These are phyloP conservation scores for Phytophthora aleatoria DNA, from an alignment of 352 stramenopile genomes.

Conservation along the genomic window DNA sequence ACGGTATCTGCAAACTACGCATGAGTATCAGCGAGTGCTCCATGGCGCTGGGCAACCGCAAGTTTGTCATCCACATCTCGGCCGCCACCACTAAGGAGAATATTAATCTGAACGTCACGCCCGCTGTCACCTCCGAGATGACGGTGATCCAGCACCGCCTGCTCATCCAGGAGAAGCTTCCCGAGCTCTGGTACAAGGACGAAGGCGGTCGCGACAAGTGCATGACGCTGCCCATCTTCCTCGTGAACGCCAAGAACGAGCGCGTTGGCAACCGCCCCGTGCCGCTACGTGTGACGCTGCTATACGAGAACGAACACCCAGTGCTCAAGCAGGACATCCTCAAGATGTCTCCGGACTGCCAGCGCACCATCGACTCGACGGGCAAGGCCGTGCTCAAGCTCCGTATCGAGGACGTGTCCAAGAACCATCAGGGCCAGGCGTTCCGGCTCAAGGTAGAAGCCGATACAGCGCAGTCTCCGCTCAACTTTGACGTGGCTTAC, in stretches of 20 bases:
- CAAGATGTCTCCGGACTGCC: constrained; percentile 87
- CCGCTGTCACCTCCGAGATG: constrained; percentile 78
- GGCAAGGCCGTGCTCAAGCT: constrained; percentile 89
- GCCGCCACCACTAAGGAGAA: constrained; percentile 62
- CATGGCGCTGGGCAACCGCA: constrained; percentile 87
- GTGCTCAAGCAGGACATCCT: constrained; percentile 96
- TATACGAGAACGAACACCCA: constrained; percentile 89
- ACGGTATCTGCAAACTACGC: constrained; percentile 84
- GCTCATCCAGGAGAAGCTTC: constrained; percentile 82
- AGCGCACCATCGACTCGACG: constrained; percentile 84
- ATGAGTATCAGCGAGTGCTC: constrained; percentile 84
- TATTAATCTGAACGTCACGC: constrained; percentile 48
- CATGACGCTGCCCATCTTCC: constrained; percentile 79
- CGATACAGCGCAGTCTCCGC: constrained; percentile 86
- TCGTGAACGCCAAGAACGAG: constrained; percentile 84
- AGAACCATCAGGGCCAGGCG: constrained; percentile 96
- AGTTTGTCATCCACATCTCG: constrained; percentile 85
- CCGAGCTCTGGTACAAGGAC: constrained; percentile 89
- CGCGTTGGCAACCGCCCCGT: constrained; percentile 77
- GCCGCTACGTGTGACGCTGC: constrained; percentile 77
- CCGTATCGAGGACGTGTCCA: constrained; percentile 96
- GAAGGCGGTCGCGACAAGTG: constrained; percentile 86
- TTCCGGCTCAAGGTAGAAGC: constrained; percentile 93
- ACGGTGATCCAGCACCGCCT: constrained; percentile 86
- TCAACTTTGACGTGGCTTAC: constrained; percentile 91